Conservation (phyloP, 2,329 filamentous ascomycete genomes). For the Nemania diffusa region DNA sequence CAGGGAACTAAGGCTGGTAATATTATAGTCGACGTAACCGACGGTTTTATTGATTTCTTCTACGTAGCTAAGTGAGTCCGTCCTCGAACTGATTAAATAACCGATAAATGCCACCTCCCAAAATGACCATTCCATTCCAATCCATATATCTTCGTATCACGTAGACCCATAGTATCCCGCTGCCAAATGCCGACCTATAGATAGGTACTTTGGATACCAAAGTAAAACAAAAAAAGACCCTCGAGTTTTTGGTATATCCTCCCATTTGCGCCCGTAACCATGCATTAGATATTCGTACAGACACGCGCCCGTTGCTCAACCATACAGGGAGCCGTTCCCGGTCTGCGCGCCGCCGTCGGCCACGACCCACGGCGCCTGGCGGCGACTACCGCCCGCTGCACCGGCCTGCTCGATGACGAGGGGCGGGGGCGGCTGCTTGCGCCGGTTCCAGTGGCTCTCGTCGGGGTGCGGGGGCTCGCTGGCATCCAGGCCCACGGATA, state of each 20-base stretch:
- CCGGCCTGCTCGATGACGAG: constrained; percentile 33
- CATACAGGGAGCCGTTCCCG: constrained; percentile 52
- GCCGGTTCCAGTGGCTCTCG: constrained; percentile 37
- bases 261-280: constrained; percentile 32
- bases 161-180: constrained; percentile 20
- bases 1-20: neutral
- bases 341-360: constrained; percentile 50
- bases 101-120: neutral
- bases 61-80: neutral
- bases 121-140: neutral
- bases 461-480: constrained; percentile 48
- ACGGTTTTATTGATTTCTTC: neutral
- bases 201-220: neutral
- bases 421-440: constrained; percentile 28
- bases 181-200: constrained; percentile 18
- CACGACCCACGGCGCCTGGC: constrained; percentile 13
- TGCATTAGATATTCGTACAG: constrained; percentile 37
- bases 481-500: constrained; percentile 44
- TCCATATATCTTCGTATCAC: constrained; percentile 20
- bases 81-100: neutral
- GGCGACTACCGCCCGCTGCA: constrained; percentile 25
- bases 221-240: neutral
- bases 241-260: constrained; percentile 32
- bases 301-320: constrained; percentile 34
- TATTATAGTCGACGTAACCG: neutral